These are phyloP conservation scores for Aschersonia sp. DNA, from an alignment of 2,329 filamentous ascomycete species.

Conservation along the genomic window DNA sequence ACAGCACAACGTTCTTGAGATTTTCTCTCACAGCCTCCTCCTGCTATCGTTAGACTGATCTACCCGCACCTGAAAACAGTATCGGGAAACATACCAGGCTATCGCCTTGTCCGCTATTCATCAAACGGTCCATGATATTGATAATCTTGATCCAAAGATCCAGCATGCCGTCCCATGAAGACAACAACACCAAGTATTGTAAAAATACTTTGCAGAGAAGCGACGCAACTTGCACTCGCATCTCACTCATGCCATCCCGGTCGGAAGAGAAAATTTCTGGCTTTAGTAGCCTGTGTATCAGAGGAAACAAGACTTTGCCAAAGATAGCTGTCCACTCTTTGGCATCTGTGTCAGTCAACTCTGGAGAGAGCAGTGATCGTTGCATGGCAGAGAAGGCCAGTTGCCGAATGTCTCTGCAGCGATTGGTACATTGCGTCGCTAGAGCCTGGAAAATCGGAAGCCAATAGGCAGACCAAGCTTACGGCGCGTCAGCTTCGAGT, in stretches of 20 bases:
- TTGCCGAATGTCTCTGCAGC: slow-evolving; percentile 82
- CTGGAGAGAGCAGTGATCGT: slow-evolving; percentile 69
- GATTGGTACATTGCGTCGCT: slow-evolving; percentile 83
- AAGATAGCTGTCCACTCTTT: slow-evolving; percentile 95
- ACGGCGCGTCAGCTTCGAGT: neutral
- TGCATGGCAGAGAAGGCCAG: slow-evolving; percentile 79
- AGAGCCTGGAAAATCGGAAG: slow-evolving; percentile 83
- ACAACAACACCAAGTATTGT: slow-evolving; percentile 77
- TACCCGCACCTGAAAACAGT: neutral
- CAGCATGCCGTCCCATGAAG: slow-evolving; percentile 76
- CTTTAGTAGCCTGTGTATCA: slow-evolving; percentile 77
- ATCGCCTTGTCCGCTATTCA: slow-evolving; percentile 89
- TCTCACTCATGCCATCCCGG: slow-evolving; percentile 87
- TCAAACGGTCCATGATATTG: slow-evolving; percentile 86
- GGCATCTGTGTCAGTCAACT: slow-evolving; percentile 70
- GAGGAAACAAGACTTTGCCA: slow-evolving; percentile 79
- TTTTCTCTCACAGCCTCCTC: slow-evolving; percentile 93
- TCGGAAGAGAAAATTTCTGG: slow-evolving; percentile 91
- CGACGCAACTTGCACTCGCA: slow-evolving; percentile 79
- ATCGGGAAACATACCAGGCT: slow-evolving; percentile 48
- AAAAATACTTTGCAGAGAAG: slow-evolving; percentile 91
- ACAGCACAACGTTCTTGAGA: slow-evolving; percentile 87
- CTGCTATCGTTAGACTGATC: slow-evolving; percentile 22
- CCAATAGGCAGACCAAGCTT: slow-evolving; percentile 97
- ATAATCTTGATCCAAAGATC: slow-evolving; percentile 88